A percentile compares a stretch with the other conserved stretches of the same genome.
Evolutionary conservation across 345 rosid species (phyloP).

Genomic region (Citrus medica): DNA sequence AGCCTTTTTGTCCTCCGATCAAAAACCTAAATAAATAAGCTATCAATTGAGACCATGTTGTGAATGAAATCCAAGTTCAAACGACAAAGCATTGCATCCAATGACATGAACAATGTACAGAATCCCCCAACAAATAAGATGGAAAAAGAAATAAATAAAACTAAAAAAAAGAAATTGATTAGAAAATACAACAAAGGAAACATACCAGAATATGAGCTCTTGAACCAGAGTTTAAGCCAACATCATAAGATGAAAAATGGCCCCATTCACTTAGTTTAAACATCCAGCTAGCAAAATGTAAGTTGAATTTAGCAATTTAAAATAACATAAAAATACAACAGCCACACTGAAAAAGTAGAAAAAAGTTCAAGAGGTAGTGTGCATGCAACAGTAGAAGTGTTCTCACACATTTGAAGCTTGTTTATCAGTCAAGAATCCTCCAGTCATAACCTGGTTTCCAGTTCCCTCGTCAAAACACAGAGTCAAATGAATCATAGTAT

Average conservation of each 20-base stretch:
- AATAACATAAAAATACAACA: background rate
- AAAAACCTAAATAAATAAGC: conserved; percentile 55
- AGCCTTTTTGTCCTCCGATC: conserved; percentile 81
- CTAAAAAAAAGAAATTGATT: background rate
- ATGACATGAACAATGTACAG: background rate
- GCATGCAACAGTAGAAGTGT: background rate
- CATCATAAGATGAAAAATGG: conserved; percentile 76
- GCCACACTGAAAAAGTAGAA: background rate
- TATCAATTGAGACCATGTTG: conserved; percentile 7
- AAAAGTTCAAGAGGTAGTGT: background rate
- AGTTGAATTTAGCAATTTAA: background rate
- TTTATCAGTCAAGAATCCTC: conserved; percentile 94
- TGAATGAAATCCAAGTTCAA: background rate
- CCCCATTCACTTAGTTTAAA: conserved; percentile 97
- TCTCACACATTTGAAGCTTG: conserved; percentile 90
- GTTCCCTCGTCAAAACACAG: conserved; percentile 97
- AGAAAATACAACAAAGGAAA: conserved; percentile 7
- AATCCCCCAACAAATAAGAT: background rate
- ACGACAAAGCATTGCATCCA: background rate
- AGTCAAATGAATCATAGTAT: conserved; percentile 79
- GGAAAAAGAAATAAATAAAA: background rate
- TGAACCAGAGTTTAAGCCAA: conserved; percentile 86
- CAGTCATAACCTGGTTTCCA: conserved; percentile 89
- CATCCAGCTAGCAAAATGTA: conserved; percentile 61
- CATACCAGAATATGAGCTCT: conserved; percentile 87